Conservation (phyloP, 2,329 filamentous ascomycete genomes). For the Penicillium sp. region DNA sequence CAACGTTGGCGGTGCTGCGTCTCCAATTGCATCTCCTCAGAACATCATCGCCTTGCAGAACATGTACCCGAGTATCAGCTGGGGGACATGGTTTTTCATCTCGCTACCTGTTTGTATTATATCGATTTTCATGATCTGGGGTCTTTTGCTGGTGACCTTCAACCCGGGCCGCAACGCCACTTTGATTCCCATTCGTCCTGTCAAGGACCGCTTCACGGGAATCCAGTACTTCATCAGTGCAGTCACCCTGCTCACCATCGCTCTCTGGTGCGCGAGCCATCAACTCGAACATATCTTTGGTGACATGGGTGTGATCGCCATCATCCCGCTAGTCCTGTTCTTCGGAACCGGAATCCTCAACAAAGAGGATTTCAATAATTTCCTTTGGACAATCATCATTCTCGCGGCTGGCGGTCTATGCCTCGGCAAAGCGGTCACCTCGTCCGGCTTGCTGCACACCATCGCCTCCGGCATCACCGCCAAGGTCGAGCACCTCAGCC, state of each 20-base stretch:
- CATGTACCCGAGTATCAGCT: constrained; percentile 88
- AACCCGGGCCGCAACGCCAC: constrained; percentile 79
- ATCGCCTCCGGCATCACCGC: constrained; percentile 77
- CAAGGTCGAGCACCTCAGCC: constrained; percentile 72
- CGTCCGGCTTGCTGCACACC: constrained; percentile 86
- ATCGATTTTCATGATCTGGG: constrained; percentile 85
- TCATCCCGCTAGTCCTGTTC: constrained; percentile 93
- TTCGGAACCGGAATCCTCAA: constrained; percentile 95
- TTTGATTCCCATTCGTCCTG: constrained; percentile 86
- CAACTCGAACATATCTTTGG: constrained; percentile 85
- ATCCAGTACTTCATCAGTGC: constrained; percentile 90
- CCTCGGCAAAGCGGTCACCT: constrained; percentile 90
- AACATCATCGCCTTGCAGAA: constrained; percentile 96
- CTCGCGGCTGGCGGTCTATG: constrained; percentile 90
- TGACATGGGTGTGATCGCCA: constrained; percentile 97
- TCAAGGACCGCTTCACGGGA: constrained; percentile 84
- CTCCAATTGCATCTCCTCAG: constrained; percentile 94
- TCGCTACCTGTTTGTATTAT: constrained; percentile 89
- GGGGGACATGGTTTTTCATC: constrained; percentile 97
- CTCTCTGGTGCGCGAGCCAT: constrained; percentile 89
- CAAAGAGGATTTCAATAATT: constrained; percentile 99
- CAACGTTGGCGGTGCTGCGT: constrained; percentile 95
- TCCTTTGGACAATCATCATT: constrained; percentile 99
- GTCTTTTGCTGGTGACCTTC: constrained; percentile 82
- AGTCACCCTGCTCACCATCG: constrained; percentile 81